phyloP scores from a whole-genome alignment of 2,329 filamentous ascomycete species.

The Penicillium italicum region DNA sequence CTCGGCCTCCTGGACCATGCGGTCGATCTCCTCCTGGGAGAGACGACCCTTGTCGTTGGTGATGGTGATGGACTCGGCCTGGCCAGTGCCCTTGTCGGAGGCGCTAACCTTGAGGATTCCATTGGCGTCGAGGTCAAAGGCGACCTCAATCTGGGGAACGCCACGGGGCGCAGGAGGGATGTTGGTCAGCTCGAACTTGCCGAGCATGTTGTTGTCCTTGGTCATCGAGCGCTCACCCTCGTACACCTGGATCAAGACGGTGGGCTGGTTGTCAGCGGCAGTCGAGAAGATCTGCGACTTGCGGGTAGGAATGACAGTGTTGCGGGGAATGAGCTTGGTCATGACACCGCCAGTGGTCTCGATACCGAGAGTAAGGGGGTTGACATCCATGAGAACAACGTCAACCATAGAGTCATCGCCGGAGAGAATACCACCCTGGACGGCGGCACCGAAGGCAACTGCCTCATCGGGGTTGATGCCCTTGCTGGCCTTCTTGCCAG shows the following conservation, averaged over 20 bases:
- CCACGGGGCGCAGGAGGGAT: constrained; percentile 94
- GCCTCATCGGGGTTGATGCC: constrained; percentile 99
- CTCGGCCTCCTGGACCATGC: constrained; percentile 98
- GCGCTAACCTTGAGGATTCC: constrained; percentile 96
- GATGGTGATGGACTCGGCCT: constrained; percentile 96
- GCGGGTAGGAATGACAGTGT: constrained; percentile 90
- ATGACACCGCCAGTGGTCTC: constrained; percentile 97
- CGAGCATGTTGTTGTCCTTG: constrained; percentile 94
- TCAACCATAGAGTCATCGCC: constrained; percentile 78
- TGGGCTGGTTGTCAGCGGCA: constrained; percentile 92
- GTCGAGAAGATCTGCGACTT: constrained; percentile 99
- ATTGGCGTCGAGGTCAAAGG: constrained; percentile 96
- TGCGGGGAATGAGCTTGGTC: constrained; percentile 93
- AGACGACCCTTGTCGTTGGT: constrained; percentile 99
- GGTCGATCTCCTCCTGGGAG: constrained; percentile 94
- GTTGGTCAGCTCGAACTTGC: constrained; percentile 96
- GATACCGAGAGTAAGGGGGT: constrained; percentile 92
- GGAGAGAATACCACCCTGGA: constrained; percentile 92
- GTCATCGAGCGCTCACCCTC: constrained; percentile 93
- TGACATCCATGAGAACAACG: constrained; percentile 93
- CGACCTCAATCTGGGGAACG: constrained; percentile 96
- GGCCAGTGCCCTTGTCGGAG: constrained; percentile 96
- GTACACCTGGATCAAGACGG: constrained; percentile 90
- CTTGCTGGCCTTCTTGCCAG: constrained; percentile 96
- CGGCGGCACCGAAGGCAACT: constrained; percentile 94